phyloP scores from a whole-genome alignment of 495 filamentous ascomycete species.

The Penicillium antarcticum region DNA sequence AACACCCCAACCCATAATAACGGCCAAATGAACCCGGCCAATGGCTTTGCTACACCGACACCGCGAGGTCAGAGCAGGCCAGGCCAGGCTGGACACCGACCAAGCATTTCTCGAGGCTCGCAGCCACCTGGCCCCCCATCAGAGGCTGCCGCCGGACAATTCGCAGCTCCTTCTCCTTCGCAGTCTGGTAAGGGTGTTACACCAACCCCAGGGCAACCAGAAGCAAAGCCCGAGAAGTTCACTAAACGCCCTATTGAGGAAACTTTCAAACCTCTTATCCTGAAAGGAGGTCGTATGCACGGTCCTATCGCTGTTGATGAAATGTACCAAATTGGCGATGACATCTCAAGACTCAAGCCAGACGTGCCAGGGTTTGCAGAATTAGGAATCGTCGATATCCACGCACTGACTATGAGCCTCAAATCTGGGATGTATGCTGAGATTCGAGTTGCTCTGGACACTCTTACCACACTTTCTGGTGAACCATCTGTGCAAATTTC shows the following conservation, averaged over 20 bases:
- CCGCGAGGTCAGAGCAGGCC: constrained; percentile 40
- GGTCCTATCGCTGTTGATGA: constrained; percentile 64
- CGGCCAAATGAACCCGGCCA: constrained; percentile 27
- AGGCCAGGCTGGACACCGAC: constrained; percentile 34
- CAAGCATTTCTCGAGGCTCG: constrained; percentile 36
- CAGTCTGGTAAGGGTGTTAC: constrained; percentile 32
- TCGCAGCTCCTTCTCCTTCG: constrained; percentile 33
- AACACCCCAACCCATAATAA: constrained; percentile 30
- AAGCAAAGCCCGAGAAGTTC: constrained; percentile 47
- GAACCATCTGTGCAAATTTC: constrained; percentile 58
- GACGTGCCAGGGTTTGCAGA: constrained; percentile 73
- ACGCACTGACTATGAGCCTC: constrained; percentile 87
- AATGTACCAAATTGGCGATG: constrained; percentile 57
- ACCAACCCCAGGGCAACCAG: constrained; percentile 34
- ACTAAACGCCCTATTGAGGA: constrained; percentile 43
- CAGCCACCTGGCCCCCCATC: constrained; percentile 32
- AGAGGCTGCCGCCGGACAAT: constrained; percentile 29
- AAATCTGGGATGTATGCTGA: constrained; percentile 88
- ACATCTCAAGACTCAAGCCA: constrained; percentile 62
- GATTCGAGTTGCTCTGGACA: constrained; percentile 82
- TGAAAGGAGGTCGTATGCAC: constrained; percentile 51
- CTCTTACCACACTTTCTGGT: constrained; percentile 68
- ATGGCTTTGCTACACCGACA: constrained; percentile 45
- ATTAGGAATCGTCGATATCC: constrained; percentile 83
- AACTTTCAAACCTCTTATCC: constrained; percentile 56